Evolutionary conservation across 345 rosid species (phyloP).

Genomic region (Moringa oleifera): DNA sequence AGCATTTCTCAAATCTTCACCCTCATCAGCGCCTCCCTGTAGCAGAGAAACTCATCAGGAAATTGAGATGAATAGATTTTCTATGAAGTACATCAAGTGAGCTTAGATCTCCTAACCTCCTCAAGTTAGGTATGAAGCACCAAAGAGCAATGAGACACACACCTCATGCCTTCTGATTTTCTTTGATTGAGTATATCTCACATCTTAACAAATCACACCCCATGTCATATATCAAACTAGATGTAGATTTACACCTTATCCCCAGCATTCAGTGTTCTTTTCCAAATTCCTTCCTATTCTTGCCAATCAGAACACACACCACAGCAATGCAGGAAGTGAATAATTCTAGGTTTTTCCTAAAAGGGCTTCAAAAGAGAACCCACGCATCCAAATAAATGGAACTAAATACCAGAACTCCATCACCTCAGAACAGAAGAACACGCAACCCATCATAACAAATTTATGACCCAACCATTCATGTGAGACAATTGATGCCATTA

Average conservation of each 20-base stretch:
- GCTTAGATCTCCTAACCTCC: too few relatives aligned
- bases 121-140: background rate
- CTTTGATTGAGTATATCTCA: too few relatives aligned
- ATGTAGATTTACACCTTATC: too few relatives aligned
- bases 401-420: too few relatives aligned
- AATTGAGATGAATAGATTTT: background rate
- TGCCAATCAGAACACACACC: background rate
- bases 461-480: background rate
- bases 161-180: background rate
- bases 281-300: background rate
- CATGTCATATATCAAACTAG: too few relatives aligned
- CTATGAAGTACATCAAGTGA: background rate
- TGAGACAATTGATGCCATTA: too few relatives aligned
- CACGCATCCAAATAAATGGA: background rate
- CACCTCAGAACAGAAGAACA: background rate
- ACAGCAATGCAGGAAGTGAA: background rate
- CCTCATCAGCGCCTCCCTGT: conserved; percentile 74
- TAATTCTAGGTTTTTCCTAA: background rate
- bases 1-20: conserved; percentile 61
- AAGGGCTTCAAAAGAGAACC: background rate
- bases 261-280: background rate
- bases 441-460: background rate
- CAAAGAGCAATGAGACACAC: background rate
- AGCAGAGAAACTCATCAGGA: background rate
- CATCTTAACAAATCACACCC: too few relatives aligned